Conservation (phyloP, 2,329 filamentous ascomycete genomes). For the Hypoxylon sp. region DNA sequence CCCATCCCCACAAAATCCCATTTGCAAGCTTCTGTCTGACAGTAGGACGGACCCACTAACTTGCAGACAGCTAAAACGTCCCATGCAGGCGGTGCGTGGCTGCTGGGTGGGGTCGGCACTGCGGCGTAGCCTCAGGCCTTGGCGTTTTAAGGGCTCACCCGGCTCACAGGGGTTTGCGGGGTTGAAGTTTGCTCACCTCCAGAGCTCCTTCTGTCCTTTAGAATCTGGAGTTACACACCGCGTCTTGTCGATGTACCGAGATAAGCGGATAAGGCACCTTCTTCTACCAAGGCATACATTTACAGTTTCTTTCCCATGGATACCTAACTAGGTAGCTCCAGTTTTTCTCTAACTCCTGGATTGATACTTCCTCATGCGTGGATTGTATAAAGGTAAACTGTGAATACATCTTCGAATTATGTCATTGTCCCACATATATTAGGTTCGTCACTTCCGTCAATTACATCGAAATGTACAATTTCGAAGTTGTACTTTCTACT, state of each 20-base stretch:
- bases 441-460: no score
- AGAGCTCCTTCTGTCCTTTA: background rate
- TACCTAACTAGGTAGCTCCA: background rate
- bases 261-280: background rate
- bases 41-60: slow-evolving; percentile 23
- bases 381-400: background rate
- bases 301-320: no score
- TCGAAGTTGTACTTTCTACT: no score
- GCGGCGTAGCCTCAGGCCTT: slow-evolving; percentile 37
- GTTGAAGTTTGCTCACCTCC: slow-evolving; percentile 3
- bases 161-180: slow-evolving; percentile 16
- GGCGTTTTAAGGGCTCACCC: slow-evolving; percentile 19
- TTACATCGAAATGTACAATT: no score
- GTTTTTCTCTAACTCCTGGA: background rate
- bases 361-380: background rate
- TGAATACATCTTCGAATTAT: background rate
- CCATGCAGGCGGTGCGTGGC: slow-evolving; percentile 28
- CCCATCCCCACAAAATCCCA: slow-evolving; percentile 31
- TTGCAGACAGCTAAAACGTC: slow-evolving; percentile 22
- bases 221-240: slow-evolving; percentile 22
- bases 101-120: slow-evolving; percentile 28
- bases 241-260: background rate
- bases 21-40: slow-evolving; percentile 17
- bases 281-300: no score
- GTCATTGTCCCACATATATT: no score